A percentile compares a stretch with the other conserved stretches of the same genome.
phyloP scores from a whole-genome alignment of 306 rosid species.

The Medicago ruthenica region DNA sequence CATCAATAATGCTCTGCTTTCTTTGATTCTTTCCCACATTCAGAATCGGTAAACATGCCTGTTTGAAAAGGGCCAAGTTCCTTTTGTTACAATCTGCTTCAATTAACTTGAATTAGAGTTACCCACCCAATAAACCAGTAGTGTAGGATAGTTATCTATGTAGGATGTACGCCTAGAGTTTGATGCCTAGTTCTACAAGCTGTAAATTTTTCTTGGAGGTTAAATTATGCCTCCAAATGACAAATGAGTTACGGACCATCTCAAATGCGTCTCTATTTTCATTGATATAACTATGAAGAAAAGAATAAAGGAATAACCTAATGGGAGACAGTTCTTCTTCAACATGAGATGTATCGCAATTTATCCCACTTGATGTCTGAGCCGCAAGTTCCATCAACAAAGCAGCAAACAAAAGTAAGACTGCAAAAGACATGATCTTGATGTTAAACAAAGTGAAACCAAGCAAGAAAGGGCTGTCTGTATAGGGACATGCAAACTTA shows the following conservation, averaged over 20 bases:
- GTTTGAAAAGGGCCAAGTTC: background rate
- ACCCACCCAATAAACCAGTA: background rate
- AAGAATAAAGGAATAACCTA: conserved; percentile 58
- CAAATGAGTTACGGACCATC: background rate
- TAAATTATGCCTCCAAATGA: background rate
- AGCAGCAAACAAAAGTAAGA: conserved; percentile 85
- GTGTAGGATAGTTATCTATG: background rate
- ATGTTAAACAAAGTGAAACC: conserved; percentile 22
- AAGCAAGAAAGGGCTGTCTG: conserved; percentile 8
- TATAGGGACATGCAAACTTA: conserved; percentile 52
- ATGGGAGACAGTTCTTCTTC: conserved; percentile 69
- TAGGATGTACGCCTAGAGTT: background rate
- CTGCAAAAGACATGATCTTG: conserved; percentile 46
- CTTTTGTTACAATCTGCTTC: background rate
- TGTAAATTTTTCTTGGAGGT: background rate
- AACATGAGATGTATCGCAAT: conserved; percentile 49
- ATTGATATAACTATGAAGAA: conserved; percentile 22
- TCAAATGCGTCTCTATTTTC: conserved; percentile 7
- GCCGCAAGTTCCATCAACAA: conserved; percentile 95
- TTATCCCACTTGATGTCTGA: conserved; percentile 82
- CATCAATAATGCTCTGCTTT: background rate
- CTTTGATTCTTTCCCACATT: background rate
- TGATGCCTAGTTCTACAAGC: conserved; percentile 14
- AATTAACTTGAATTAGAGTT: conserved; percentile 2
- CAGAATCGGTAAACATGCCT: background rate